A percentile compares a stretch with the other conserved stretches of the same genome.
These are phyloP conservation scores for Micractinium sp. DNA, from an alignment of 139 green algal species.

Conservation along the genomic window DNA sequence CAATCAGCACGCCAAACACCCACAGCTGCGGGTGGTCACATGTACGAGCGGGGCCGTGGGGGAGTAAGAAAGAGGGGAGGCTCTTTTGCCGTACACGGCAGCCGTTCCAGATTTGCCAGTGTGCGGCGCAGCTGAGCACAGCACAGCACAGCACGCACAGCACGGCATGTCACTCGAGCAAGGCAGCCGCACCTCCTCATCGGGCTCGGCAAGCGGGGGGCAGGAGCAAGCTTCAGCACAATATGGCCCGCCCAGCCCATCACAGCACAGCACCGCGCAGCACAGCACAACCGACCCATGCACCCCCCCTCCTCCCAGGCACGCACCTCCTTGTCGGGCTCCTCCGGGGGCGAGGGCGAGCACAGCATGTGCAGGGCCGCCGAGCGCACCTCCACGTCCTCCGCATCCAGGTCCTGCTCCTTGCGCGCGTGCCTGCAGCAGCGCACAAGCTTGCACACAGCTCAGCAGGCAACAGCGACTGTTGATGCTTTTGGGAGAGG, in stretches of 20 bases:
- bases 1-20: conserved; percentile 20
- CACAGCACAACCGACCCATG: not conserved
- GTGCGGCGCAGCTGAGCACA: too few species aligned
- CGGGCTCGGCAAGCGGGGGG: not conserved
- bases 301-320: not conserved
- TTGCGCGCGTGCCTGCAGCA: not conserved
- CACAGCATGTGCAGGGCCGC: not conserved
- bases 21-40: conserved; percentile 1
- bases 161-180: too few species aligned
- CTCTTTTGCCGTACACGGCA: too few species aligned
- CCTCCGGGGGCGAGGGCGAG: not conserved
- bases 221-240: not conserved
- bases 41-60: too few species aligned
- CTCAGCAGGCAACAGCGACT: too few species aligned
- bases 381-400: not conserved
- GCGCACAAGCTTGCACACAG: not conserved
- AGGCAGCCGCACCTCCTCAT: not conserved
- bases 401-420: not conserved
- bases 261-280: not conserved
- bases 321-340: not conserved
- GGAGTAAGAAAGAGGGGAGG: not conserved
- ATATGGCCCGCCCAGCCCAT: too few species aligned
- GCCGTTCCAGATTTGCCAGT: not conserved
- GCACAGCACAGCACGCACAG: too few species aligned
- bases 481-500: too few species aligned